Base-by-base conservation (phyloP, 1,139 yeast genomes). In the Lipomyces yarrowii region DNA sequence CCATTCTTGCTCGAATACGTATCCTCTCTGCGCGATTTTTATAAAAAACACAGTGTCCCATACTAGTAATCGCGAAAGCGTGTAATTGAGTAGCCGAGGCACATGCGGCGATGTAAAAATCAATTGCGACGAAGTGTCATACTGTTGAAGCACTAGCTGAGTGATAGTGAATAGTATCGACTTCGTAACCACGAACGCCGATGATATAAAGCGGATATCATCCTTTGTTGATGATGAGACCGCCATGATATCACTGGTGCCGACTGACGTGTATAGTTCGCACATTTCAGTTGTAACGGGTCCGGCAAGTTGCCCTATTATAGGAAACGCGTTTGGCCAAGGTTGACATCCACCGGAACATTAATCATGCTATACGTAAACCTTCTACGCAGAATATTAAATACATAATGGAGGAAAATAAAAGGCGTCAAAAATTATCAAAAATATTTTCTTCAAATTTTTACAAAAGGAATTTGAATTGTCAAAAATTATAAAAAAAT, bases 41-140 rank as follows among this genome's bases (percentile, higher is more conserved):
- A 85, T 77, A 74, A 90, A 92, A 76, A 88, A 91, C 0, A 92
- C 96, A 1, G 88, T 83, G 76, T 94, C 99, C 98, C 98, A 93
- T 6, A 87, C 83, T 42, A 90, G 79, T 8, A 90, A 79, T 67
- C 86, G 85, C 58, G 84, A 80, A 57, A 83, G 77, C 1, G 81
- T 67, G 37, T 74, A 67, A 6, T 65, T 64, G 59, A 64, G 63
- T 23, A 69, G 64, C 55, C 51, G 30, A 7, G 69, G 69, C 37
- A 57, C 67, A 11, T 54, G 21, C 15, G 61, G 46, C 8, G 64
- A 64, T 21, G 57, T 53, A 55, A 75, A 68, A 2, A 82, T 72
- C 15, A 82, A 69, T 42, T 73, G 73, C 3, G 86, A 79, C 5
- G 86, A 82, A 35, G 84, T 82, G 71, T 84, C 87, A 71, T 85